A percentile compares a stretch with the other conserved stretches of the same genome.
These are phyloP conservation scores for Paecilomyces variotii DNA, from an alignment of 2,329 filamentous ascomycete species.

Conservation along the genomic window DNA sequence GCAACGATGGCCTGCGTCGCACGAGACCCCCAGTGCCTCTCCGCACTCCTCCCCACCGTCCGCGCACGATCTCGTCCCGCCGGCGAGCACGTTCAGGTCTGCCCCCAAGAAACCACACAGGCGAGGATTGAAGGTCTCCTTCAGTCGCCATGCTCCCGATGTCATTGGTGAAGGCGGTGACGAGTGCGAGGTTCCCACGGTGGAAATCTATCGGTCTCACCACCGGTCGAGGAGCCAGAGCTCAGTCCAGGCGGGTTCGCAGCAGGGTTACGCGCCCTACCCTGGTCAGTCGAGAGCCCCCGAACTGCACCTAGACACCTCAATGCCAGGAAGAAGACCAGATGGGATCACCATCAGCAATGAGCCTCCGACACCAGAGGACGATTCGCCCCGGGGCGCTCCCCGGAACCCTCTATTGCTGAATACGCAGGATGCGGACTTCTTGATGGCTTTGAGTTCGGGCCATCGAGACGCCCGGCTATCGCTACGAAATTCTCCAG, in stretches of 20 bases:
- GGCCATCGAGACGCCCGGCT: slow-evolving; percentile 26
- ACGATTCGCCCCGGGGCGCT: slow-evolving; percentile 8
- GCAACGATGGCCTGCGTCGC: slow-evolving; percentile 24
- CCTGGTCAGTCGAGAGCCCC: neutral
- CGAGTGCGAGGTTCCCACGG: slow-evolving; percentile 64
- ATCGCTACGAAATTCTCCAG: slow-evolving; percentile 30
- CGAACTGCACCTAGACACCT: slow-evolving; percentile 25
- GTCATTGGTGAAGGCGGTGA: slow-evolving; percentile 89
- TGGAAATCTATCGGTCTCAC: slow-evolving; percentile 57
- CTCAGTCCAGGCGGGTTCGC: slow-evolving; percentile 13
- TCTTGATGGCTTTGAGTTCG: slow-evolving; percentile 25
- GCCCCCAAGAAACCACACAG: slow-evolving; percentile 37
- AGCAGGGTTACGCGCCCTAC: slow-evolving; percentile 3
- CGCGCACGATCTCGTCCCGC: slow-evolving; percentile 9
- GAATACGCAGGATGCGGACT: slow-evolving; percentile 29
- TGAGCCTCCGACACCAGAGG: slow-evolving; percentile 8
- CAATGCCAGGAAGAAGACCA: slow-evolving; percentile 13
- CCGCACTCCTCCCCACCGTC: slow-evolving; percentile 9
- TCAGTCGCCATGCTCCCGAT: slow-evolving; percentile 63
- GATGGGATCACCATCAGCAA: slow-evolving; percentile 3
- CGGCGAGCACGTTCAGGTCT: slow-evolving; percentile 12
- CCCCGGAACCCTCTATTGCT: slow-evolving; percentile 22
- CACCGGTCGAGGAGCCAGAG: slow-evolving; percentile 16
- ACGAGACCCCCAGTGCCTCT: slow-evolving; percentile 16
- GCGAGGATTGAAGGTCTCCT: slow-evolving; percentile 67